Percentiles rank a stretch among this genome's conserved stretches.
phyloP scores from a whole-genome alignment of 352 stramenopile species.

The Phytophthora niederhauseri region DNA sequence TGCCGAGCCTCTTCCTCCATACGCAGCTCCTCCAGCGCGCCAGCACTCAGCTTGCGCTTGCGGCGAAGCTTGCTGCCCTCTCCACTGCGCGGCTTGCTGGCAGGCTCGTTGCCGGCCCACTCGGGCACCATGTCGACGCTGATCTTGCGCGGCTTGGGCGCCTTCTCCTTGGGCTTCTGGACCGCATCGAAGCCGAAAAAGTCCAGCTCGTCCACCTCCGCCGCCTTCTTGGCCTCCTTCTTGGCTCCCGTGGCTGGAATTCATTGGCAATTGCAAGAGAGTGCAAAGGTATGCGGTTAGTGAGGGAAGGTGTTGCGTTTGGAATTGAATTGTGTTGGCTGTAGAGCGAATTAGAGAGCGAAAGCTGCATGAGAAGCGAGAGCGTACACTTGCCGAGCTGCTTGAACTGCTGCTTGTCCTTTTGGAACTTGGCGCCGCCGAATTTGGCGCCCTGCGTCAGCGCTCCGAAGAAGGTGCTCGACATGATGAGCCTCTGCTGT shows the following conservation, averaged over 20 bases:
- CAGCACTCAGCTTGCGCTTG: slow-evolving; percentile 87
- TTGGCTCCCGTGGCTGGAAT: slow-evolving; percentile 16
- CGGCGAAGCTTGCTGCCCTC: slow-evolving; percentile 75
- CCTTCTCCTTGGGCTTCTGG: slow-evolving; percentile 41
- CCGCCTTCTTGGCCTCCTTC: slow-evolving; percentile 27
- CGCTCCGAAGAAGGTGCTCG: slow-evolving; percentile 73
- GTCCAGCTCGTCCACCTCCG: slow-evolving; percentile 61
- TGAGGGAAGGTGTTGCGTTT: not conserved
- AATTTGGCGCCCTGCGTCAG: slow-evolving; percentile 78
- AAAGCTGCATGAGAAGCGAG: slow-evolving; percentile 12
- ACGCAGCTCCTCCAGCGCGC: slow-evolving; percentile 71
- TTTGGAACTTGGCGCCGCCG: slow-evolving; percentile 56
- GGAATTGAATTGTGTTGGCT: slow-evolving; percentile 1
- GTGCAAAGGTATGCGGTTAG: slow-evolving; percentile 7
- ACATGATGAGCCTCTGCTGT: slow-evolving; percentile 43
- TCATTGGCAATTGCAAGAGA: slow-evolving; percentile 12
- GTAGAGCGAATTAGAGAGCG: slow-evolving; percentile 7
- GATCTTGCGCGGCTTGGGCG: slow-evolving; percentile 55
- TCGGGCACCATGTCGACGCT: slow-evolving; percentile 73
- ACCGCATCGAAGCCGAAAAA: slow-evolving; percentile 80
- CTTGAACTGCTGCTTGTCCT: slow-evolving; percentile 70
- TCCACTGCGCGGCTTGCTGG: slow-evolving; percentile 44
- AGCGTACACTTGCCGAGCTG: slow-evolving; percentile 13
- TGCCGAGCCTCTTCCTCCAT: slow-evolving; percentile 71
- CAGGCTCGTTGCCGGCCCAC: slow-evolving; percentile 61